phyloP scores from a whole-genome alignment of 371 early-diverging fungal species.

The Basidiobolus heterosporus region DNA sequence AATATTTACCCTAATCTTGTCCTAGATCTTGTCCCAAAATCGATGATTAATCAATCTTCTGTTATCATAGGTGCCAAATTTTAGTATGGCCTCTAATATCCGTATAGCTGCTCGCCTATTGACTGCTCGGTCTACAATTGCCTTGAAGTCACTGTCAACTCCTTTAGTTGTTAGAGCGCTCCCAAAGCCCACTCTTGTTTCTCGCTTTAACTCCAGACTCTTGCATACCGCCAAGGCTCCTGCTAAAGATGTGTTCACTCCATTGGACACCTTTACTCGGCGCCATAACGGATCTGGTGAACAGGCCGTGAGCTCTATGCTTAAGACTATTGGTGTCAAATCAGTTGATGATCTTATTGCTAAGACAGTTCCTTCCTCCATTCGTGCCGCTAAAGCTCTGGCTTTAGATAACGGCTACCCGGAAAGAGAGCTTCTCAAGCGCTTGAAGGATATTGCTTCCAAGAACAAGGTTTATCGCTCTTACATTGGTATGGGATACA shows the following conservation, averaged over 20 bases:
- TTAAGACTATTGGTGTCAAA: slow-evolving; percentile 53
- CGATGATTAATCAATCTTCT: too few species aligned
- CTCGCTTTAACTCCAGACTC: not conserved
- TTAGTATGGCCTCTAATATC: too few species aligned
- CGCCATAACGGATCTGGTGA: slow-evolving; percentile 81
- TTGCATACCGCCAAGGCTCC: not conserved
- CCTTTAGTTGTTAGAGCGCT: too few species aligned
- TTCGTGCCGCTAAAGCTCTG: slow-evolving; percentile 50
- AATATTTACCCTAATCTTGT: too few species aligned
- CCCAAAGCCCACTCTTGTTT: not conserved
- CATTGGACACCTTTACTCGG: slow-evolving; percentile 54
- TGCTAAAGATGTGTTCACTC: slow-evolving; percentile 22
- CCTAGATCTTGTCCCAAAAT: too few species aligned
- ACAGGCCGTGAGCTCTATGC: slow-evolving; percentile 59
- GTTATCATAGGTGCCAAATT: too few species aligned
- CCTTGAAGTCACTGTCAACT: too few species aligned
- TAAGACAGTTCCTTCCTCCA: slow-evolving; percentile 69
- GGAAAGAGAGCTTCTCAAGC: slow-evolving; percentile 67
- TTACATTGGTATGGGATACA: slow-evolving; percentile 93
- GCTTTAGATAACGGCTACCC: slow-evolving; percentile 44
- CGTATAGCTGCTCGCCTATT: too few species aligned
- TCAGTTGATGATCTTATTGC: slow-evolving; percentile 62
- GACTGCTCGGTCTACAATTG: too few species aligned
- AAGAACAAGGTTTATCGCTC: slow-evolving; percentile 79
- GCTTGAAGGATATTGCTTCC: slow-evolving; percentile 61